Evolutionary conservation across 768 basidiomycete genomes (phyloP), one percentile per base, ranked within the genome.

Genomic region (Filobasidium floriforme): DNA sequence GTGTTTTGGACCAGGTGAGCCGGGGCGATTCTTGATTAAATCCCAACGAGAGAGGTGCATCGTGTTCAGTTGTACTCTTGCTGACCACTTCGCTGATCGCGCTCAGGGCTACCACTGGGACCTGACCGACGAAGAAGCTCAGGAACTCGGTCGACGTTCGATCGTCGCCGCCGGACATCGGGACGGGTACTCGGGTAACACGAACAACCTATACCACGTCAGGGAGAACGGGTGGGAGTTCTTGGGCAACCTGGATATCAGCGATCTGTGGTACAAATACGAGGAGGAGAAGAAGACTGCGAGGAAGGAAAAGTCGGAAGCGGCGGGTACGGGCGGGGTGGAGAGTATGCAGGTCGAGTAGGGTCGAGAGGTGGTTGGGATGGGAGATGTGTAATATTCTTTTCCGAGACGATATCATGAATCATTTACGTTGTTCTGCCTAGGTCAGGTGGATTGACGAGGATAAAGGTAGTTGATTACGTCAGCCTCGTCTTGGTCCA

Each of bases 131-230:
- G 92, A 87, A 68, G 94, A 96, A 68, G 96, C 96, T 1, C 89
- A 91, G 76, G 96, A 98, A 74, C 86, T 98, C 28, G 96, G 89
- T 19, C 81, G 92, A 76, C 82, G 93, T 72, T 92, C 90, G 70
- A 97, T 99, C 77, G 91, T 93, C 72, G 94, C 94, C 51, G 96
- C 96, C 61, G 90, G 91, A 68, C 96, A 98, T 79, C 88, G 94
- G 26, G 76, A 75, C 66, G 76, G 73, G 19, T 75, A 69, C 63
- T 75, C 73, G 12, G 73, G 75, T 60, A 99, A 99, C 81, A 88
- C 90, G 6, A 88, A 89, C 81, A 99, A 98, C 80, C 82, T 99
- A 44, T 99, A 90, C 77, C 92, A 96, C 68, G 90, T 99, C 74
- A 88, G 91, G 77, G 87, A 94, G 78, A 84, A 89, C 66, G 94